Conservation (phyloP, 345 rosid genomes). For the Citrus glauca region DNA sequence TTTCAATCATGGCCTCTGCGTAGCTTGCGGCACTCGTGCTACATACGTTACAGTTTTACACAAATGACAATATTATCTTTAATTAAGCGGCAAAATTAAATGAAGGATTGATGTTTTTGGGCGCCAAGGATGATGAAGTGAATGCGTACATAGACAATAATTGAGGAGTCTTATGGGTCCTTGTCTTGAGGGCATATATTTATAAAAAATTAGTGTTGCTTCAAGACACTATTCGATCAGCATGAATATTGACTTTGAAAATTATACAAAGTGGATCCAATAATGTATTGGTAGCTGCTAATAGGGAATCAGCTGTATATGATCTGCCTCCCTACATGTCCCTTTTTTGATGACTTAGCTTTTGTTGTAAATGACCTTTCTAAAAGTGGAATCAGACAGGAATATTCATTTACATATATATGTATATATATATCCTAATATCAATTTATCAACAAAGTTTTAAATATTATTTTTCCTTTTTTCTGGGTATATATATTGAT, state of each 20-base stretch:
- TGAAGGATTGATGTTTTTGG: neutral
- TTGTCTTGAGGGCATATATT: no score
- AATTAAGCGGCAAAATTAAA: neutral
- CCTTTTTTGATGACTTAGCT: neutral
- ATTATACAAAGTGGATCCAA: neutral
- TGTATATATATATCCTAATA: neutral
- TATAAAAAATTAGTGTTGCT: neutral
- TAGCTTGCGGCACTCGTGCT: neutral
- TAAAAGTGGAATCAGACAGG: neutral
- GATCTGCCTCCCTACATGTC: neutral
- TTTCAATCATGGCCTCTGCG: neutral
- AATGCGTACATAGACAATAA: neutral
- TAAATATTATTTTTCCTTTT: neutral
- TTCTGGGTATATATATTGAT: neutral
- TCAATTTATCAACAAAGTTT: neutral
- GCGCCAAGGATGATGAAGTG: neutral
- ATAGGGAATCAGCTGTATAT: no score
- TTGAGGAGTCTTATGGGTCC: neutral
- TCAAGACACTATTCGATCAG: neutral
- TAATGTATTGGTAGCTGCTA: neutral
- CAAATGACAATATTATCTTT: neutral
- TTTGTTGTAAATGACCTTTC: neutral
- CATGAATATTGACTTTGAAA: neutral
- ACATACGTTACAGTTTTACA: neutral
- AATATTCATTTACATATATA: no score